Conservation (phyloP, 208 protist genomes). For the Wallacemonas sp. region DNA sequence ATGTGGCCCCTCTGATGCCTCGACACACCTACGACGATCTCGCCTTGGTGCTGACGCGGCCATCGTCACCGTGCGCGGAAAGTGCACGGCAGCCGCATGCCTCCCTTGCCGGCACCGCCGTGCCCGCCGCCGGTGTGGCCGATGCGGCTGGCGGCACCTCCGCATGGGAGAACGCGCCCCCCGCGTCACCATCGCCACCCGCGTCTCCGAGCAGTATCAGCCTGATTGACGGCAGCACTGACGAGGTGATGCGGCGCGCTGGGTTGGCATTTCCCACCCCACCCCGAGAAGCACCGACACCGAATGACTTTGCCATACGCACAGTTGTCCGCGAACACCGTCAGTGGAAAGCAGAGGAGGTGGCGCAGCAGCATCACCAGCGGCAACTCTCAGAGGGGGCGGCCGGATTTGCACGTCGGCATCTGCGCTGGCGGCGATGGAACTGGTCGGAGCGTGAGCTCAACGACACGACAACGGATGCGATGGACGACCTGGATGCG, state of each 20-base stretch:
- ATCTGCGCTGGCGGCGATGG: not conserved
- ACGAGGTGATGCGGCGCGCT: not conserved
- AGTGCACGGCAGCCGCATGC: no score
- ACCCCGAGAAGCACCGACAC: not conserved
- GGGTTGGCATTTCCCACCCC: not conserved
- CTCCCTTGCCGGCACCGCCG: not conserved
- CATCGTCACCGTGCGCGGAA: not conserved
- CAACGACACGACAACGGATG: not conserved
- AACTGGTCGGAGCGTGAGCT: not conserved
- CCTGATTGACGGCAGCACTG: no score
- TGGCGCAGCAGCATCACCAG: not conserved
- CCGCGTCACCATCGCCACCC: no score
- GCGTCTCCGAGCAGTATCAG: no score
- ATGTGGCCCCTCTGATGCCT: constrained; percentile 4
- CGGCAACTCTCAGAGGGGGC: not conserved
- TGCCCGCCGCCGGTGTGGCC: no score
- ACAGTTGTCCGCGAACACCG: constrained; percentile 3
- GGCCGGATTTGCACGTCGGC: not conserved
- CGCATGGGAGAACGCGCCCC: no score
- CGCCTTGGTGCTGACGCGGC: not conserved
- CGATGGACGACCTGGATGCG: constrained; percentile 2
- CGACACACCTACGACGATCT: constrained; percentile 9
- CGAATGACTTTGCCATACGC: constrained; percentile 8
- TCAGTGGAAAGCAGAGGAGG: constrained; percentile 3
- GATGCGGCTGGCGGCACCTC: no score